Evolutionary conservation across 2,329 filamentous ascomycete species (phyloP).

Genomic region (Colletotrichum tabaci): DNA sequence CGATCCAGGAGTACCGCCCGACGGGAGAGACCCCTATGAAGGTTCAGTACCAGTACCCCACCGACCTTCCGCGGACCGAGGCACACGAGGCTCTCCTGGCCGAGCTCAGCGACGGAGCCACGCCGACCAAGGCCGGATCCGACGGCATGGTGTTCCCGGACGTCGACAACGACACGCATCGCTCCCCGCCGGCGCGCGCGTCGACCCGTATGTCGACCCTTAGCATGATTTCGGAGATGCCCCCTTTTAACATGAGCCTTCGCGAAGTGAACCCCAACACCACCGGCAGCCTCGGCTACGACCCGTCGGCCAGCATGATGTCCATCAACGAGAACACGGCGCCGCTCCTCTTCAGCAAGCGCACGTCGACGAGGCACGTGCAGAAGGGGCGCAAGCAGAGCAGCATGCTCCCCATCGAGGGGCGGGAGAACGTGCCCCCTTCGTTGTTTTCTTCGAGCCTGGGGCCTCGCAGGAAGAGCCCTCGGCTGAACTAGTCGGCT

Average conservation of each 20-base stretch:
- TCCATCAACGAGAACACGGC: slow-evolving; percentile 60
- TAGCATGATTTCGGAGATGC: slow-evolving; percentile 42
- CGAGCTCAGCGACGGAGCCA: slow-evolving; percentile 55
- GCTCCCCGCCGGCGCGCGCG: slow-evolving; percentile 33
- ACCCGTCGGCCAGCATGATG: slow-evolving; percentile 59
- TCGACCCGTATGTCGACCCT: slow-evolving; percentile 40
- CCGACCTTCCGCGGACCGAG: slow-evolving; percentile 81
- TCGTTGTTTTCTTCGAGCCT: slow-evolving; percentile 61
- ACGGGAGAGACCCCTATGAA: slow-evolving; percentile 92
- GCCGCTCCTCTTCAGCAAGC: slow-evolving; percentile 61
- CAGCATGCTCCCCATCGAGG: slow-evolving; percentile 55
- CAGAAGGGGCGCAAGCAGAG: slow-evolving; percentile 54
- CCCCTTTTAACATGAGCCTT: slow-evolving; percentile 60
- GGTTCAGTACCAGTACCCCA: slow-evolving; percentile 84
- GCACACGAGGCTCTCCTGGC: slow-evolving; percentile 62
- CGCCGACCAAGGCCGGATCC: slow-evolving; percentile 41
- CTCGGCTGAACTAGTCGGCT: slow-evolving; percentile 58
- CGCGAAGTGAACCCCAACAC: slow-evolving; percentile 67
- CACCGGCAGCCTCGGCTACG: slow-evolving; percentile 60
- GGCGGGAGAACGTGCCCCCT: slow-evolving; percentile 67
- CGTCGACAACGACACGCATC: slow-evolving; percentile 46
- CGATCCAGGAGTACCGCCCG: slow-evolving; percentile 83
- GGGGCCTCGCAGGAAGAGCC: slow-evolving; percentile 67
- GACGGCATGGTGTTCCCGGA: slow-evolving; percentile 58
- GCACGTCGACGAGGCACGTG: slow-evolving; percentile 54